A percentile compares a stretch with the other conserved stretches of the same genome.
phyloP scores from a whole-genome alignment of 2,329 filamentous ascomycete species.

The Ramularia endophylla region DNA sequence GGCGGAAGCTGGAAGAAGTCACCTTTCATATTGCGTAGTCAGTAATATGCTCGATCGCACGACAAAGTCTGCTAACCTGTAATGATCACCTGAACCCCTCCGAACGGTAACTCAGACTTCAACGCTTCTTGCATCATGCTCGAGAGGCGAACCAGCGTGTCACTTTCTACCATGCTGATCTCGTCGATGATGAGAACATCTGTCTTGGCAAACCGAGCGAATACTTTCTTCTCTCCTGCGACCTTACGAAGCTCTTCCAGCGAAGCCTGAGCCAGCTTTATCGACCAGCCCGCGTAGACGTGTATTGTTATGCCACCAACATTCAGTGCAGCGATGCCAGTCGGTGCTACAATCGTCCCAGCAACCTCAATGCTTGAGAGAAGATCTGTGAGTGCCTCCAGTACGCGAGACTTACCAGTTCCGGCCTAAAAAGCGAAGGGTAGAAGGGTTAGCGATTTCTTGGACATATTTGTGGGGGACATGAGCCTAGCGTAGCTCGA shows the following conservation, averaged over 20 bases:
- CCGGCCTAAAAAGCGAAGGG: too few species aligned
- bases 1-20: constrained; percentile 59
- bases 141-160: constrained; percentile 48
- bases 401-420: constrained; percentile 52
- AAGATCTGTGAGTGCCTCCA: constrained; percentile 42
- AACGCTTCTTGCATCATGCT: constrained; percentile 39
- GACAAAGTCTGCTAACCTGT: constrained; percentile 29
- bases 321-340: constrained; percentile 53
- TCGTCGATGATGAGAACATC: constrained; percentile 60
- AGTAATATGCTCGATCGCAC: too few species aligned
- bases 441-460: too few species aligned
- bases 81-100: constrained; percentile 42
- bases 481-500: too few species aligned
- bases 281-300: constrained; percentile 52
- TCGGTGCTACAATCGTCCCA: constrained; percentile 51
- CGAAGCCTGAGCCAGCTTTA: constrained; percentile 38
- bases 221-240: constrained; percentile 32
- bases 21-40: too few species aligned
- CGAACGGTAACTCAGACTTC: constrained; percentile 30
- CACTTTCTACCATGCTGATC: constrained; percentile 58
- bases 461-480: too few species aligned
- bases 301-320: constrained; percentile 52
- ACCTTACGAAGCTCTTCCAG: constrained; percentile 26
- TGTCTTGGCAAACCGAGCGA: constrained; percentile 25
- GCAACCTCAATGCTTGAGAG: constrained; percentile 24